Base-by-base conservation (phyloP, 768 basidiomycete genomes). In the Mycena crocata region DNA sequence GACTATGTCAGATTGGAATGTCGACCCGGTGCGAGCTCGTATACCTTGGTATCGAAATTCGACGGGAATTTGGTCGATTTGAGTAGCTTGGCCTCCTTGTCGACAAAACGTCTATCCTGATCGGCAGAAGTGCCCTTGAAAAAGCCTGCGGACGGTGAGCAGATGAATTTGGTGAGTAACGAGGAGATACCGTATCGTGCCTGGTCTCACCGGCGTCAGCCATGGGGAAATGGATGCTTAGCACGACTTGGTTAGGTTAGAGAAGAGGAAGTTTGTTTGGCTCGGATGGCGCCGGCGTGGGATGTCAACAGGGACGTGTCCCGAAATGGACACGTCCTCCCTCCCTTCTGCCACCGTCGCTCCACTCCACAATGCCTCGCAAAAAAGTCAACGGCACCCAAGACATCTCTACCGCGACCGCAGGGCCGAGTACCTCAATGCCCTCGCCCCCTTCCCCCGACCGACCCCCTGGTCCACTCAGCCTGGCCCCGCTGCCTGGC, bases 91-190 rank as follows among this genome's bases (percentile, higher is more conserved):
- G 91, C 81, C 80, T 97, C 95, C 83, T 98, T 98, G 87, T 98
- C 94, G 31, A 93, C 93, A 79, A 98, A 98, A 55, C 96, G 89
- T 71, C 92, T 89, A 78, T 96, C 94, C 79, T 96, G 93, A 83
- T 94, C 93, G 34, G 93, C 91, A 70, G 92, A 93, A 28, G 93
- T 95, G 74, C 93, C 93, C 80, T 93, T 94, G 90, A 95, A 94
- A 78, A 94, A 94, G 31, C 93, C 93, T 90, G 59, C 19, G 35
- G 62, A 35, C 46, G 62, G 73, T 75, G 68, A 74, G 74, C 69
- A 77, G 34, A 48, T 52, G 64, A n/a, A 39, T 67, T 26, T 15
- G 6, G 65, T 73, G 70, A 72, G 75, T 50, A 69, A 61, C 67
- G 35, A 66, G 45, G 48, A 57, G 71, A 73, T 70, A 80, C 71